phyloP scores from a whole-genome alignment of 257 asterid species.

The Haberlea rhodopensis region DNA sequence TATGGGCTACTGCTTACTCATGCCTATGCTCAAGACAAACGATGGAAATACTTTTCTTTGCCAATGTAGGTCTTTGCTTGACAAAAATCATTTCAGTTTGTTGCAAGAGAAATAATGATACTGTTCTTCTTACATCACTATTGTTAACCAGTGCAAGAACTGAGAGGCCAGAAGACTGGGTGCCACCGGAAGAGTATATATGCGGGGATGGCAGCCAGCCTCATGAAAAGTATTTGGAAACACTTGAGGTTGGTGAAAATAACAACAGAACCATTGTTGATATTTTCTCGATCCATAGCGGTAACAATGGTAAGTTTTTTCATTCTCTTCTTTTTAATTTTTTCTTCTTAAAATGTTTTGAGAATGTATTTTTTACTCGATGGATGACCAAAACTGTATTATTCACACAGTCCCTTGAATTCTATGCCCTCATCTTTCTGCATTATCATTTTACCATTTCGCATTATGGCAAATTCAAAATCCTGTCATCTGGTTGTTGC shows the following conservation, averaged over 20 bases:
- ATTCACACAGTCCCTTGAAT: too few species aligned
- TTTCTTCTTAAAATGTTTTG: not conserved
- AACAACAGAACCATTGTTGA: slow-evolving; percentile 40
- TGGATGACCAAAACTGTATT: too few species aligned
- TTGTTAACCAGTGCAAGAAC: slow-evolving; percentile 52
- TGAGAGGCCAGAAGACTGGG: slow-evolving; percentile 96
- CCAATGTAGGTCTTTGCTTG: slow-evolving; percentile 59
- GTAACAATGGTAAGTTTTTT: not conserved
- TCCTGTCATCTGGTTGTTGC: not conserved
- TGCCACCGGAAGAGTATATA: slow-evolving; percentile 56
- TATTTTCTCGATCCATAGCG: slow-evolving; percentile 60
- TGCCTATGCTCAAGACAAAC: slow-evolving; percentile 95
- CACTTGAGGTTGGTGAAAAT: slow-evolving; percentile 38
- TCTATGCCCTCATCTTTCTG: too few species aligned
- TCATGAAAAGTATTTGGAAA: slow-evolving; percentile 36
- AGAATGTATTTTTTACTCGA: not conserved
- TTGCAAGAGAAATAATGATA: not conserved
- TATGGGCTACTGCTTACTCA: slow-evolving; percentile 75
- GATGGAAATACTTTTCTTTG: slow-evolving; percentile 86
- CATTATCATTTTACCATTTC: not conserved
- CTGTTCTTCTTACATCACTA: slow-evolving; percentile 4
- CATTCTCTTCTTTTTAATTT: too few species aligned
- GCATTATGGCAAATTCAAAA: not conserved
- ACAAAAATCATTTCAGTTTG: not conserved
- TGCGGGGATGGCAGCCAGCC: slow-evolving; percentile 25